phyloP scores from a whole-genome alignment of 768 basidiomycete genomes.

The Hygrocybe punicea region DNA sequence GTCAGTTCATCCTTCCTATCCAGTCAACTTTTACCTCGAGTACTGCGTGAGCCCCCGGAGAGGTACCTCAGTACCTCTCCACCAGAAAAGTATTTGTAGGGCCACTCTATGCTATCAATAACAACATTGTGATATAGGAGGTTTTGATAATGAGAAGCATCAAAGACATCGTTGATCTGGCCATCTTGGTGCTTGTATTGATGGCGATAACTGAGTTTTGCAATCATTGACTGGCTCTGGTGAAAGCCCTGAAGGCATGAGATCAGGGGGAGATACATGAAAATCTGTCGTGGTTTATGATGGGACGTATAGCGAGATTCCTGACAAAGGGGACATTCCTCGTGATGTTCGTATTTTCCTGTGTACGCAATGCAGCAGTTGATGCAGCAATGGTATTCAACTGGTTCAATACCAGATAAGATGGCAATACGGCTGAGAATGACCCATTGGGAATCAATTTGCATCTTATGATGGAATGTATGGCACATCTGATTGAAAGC shows the following conservation, averaged over 20 bases:
- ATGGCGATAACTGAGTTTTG: slow-evolving; percentile 28
- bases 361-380: slow-evolving; percentile 40
- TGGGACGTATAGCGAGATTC: slow-evolving; percentile 19
- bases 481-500: slow-evolving; percentile 28
- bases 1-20: too few relatives aligned
- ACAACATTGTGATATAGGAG: slow-evolving; percentile 20
- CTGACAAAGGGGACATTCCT: slow-evolving; percentile 36
- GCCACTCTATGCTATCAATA: slow-evolving; percentile 21
- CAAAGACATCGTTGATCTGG: slow-evolving; percentile 34
- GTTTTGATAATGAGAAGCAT: slow-evolving; percentile 27
- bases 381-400: slow-evolving; percentile 39
- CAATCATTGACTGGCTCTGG: slow-evolving; percentile 14
- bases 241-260: slow-evolving; percentile 32
- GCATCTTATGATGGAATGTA: slow-evolving; percentile 28
- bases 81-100: slow-evolving; percentile 34
- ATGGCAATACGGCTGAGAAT: slow-evolving; percentile 25
- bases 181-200: slow-evolving; percentile 10
- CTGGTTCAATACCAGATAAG: slow-evolving; percentile 32
- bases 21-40: too few relatives aligned
- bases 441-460: slow-evolving; percentile 21
- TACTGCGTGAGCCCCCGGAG: too few relatives aligned
- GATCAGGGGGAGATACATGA: slow-evolving; percentile 40
- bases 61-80: too few relatives aligned
- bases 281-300: slow-evolving; percentile 24
- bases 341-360: slow-evolving; percentile 25